These are phyloP conservation scores for Pulicaria dysenterica DNA, from an alignment of 129 eudicot genomes.

Conservation along the genomic window DNA sequence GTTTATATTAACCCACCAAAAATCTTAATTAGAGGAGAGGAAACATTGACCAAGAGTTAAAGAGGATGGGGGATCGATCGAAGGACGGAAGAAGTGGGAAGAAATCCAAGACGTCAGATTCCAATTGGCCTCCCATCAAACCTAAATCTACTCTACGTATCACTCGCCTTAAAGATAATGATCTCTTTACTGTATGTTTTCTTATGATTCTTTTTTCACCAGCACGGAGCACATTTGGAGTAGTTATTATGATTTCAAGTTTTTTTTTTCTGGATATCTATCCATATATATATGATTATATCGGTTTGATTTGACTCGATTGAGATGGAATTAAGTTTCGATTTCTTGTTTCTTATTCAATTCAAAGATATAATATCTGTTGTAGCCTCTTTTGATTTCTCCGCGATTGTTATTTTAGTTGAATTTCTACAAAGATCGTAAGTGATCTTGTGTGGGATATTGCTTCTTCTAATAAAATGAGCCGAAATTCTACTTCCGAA, in stretches of 20 bases:
- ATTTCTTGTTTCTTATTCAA: neutral
- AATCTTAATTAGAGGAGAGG: neutral
- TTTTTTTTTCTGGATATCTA: neutral
- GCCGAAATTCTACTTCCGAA: constrained; percentile 1
- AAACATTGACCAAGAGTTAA: constrained; percentile 41
- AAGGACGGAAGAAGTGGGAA: constrained; percentile 39
- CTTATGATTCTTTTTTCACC: neutral
- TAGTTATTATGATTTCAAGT: neutral
- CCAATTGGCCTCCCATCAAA: constrained; percentile 77
- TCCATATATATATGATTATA: neutral
- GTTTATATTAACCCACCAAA: neutral
- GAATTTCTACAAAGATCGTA: neutral
- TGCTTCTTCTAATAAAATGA: constrained; percentile 10
- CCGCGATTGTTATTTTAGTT: neutral
- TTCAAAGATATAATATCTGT: neutral
- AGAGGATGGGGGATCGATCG: constrained; percentile 57
- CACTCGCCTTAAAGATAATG: constrained; percentile 64
- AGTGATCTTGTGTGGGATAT: neutral
- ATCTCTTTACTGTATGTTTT: constrained; percentile 72
- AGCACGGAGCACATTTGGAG: neutral
- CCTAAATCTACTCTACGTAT: constrained; percentile 62
- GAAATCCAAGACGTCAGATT: constrained; percentile 29
- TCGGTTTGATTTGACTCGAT: neutral
- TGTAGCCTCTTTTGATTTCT: neutral
- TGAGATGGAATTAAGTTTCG: neutral